Evolutionary conservation across 768 basidiomycete species (phyloP).

Genomic region (Solioccasus polychromus): DNA sequence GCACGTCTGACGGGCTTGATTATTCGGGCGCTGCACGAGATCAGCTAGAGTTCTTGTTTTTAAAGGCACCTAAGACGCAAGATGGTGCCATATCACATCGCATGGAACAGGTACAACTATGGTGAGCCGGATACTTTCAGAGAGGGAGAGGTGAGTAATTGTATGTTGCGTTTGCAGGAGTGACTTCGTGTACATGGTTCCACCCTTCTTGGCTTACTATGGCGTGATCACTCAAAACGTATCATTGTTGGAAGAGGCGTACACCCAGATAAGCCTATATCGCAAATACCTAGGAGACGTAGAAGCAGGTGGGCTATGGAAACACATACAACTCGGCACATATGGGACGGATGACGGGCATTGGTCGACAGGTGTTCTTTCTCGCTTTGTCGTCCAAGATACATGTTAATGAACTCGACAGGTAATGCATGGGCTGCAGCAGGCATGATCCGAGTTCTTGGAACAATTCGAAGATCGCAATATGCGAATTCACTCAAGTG

Average conservation of each 20-base stretch:
- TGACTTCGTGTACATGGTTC: conserved; percentile 83
- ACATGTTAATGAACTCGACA: conserved; percentile 20
- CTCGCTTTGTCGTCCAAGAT: not conserved
- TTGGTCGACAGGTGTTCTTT: conserved; percentile 68
- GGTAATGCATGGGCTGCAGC: conserved; percentile 90
- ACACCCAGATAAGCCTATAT: conserved; percentile 72
- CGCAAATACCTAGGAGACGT: conserved; percentile 59
- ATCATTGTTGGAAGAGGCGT: conserved; percentile 59
- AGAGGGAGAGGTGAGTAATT: not conserved
- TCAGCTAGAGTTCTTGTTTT: conserved; percentile 63
- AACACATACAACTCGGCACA: conserved; percentile 65
- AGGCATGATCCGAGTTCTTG: conserved; percentile 81
- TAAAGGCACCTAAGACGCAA: conserved; percentile 53
- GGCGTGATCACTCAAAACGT: conserved; percentile 59
- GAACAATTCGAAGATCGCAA: conserved; percentile 64
- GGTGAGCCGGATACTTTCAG: conserved; percentile 37
- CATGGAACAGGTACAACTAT: conserved; percentile 63
- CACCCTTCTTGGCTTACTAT: conserved; percentile 85
- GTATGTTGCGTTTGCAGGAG: conserved; percentile 43
- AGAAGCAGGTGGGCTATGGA: conserved; percentile 59
- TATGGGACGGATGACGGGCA: conserved; percentile 58
- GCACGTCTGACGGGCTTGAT: conserved; percentile 40
- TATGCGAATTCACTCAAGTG: conserved; percentile 46
- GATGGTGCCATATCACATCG: conserved; percentile 87
- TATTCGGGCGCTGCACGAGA: conserved; percentile 63